Percentiles rank a stretch among this genome's conserved stretches.
Conservation (phyloP, 495 filamentous ascomycete genomes). For the Xylaria castorea region DNA sequence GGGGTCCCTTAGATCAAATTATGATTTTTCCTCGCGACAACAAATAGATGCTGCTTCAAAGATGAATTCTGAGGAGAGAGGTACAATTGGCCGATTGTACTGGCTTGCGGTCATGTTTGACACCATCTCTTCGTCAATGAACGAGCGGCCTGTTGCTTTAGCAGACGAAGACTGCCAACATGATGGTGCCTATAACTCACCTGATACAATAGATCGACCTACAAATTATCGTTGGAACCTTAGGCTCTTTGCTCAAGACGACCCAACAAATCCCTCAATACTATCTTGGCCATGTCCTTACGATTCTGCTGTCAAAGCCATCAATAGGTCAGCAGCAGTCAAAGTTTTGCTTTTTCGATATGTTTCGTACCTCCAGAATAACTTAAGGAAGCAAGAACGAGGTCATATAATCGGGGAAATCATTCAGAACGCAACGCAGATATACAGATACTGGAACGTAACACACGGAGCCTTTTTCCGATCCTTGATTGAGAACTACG, state of each 20-base stretch:
- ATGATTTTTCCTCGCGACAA: neutral
- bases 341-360: slow-evolving; percentile 58
- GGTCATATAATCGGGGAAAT: slow-evolving; percentile 44
- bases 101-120: slow-evolving; percentile 62
- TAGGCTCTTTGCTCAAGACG: slow-evolving; percentile 43
- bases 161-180: slow-evolving; percentile 55
- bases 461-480: slow-evolving; percentile 52
- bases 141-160: slow-evolving; percentile 51
- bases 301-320: slow-evolving; percentile 45
- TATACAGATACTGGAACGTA: slow-evolving; percentile 54
- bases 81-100: slow-evolving; percentile 52
- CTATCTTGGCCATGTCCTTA: slow-evolving; percentile 54
- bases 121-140: slow-evolving; percentile 55
- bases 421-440: slow-evolving; percentile 44
- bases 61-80: slow-evolving; percentile 38
- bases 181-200: slow-evolving; percentile 22
- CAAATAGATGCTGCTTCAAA: neutral
- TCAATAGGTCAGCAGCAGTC: slow-evolving; percentile 54
- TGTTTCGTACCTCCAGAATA: slow-evolving; percentile 52
- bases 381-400: slow-evolving; percentile 40
- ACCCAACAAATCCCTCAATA: slow-evolving; percentile 18
- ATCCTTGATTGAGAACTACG: slow-evolving; percentile 51
- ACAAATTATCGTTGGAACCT: slow-evolving; percentile 17
- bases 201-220: slow-evolving; percentile 39
- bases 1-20: slow-evolving; percentile 28